These are phyloP conservation scores for Mycena albidolilacea DNA, from an alignment of 768 basidiomycete species.

Conservation along the genomic window DNA sequence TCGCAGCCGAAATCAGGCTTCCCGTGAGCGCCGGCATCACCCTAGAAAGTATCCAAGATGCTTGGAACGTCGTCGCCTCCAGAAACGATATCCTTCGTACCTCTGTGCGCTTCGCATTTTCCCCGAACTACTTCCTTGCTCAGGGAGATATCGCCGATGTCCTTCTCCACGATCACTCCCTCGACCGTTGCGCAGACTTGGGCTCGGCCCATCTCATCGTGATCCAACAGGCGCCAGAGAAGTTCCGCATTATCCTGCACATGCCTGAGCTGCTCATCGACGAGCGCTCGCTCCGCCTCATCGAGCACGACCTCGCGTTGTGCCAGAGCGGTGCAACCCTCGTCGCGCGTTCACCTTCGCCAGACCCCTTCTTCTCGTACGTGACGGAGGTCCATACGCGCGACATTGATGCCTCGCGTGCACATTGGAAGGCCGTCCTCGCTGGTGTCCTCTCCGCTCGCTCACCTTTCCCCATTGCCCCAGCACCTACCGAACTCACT, in stretches of 20 bases:
- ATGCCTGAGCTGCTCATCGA: constrained; percentile 5
- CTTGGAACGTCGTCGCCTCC: not conserved
- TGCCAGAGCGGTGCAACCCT: not conserved
- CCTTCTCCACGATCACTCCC: not conserved
- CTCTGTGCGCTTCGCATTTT: not conserved
- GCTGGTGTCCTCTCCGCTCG: not conserved
- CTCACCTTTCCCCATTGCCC: not conserved
- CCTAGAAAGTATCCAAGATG: not conserved
- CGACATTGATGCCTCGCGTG: not conserved
- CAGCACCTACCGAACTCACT: not conserved
- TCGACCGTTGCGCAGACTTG: constrained; percentile 3
- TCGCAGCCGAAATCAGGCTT: constrained; percentile 1
- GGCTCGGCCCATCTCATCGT: constrained; percentile 1
- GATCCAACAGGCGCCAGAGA: not conserved
- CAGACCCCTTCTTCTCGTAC: constrained; percentile 1
- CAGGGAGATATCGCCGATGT: not conserved
- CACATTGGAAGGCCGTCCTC: not conserved
- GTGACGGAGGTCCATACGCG: not conserved
- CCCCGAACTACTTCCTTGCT: not conserved
- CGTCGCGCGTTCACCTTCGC: not conserved
- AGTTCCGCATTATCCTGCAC: not conserved
- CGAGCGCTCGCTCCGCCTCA: not conserved
- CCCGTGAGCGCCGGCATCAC: not conserved
- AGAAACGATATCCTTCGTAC: constrained; percentile 2
- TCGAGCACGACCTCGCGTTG: constrained; percentile 2